Evolutionary conservation across 129 eudicot species (phyloP), one percentile per base, ranked within the genome.

Genomic region (Pulicaria dysenterica): DNA sequence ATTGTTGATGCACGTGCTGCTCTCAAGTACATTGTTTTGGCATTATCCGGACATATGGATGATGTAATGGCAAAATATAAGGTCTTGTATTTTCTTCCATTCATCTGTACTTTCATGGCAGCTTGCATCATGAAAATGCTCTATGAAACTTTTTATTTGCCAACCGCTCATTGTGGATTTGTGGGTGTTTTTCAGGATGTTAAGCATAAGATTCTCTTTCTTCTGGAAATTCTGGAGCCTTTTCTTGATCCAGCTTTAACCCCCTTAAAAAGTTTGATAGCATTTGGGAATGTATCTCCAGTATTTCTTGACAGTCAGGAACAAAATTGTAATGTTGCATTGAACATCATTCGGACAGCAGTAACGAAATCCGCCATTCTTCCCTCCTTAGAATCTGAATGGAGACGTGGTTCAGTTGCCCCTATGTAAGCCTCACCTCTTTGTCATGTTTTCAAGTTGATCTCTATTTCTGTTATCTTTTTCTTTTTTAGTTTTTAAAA

Each of bases 351-450:
- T 74, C 87, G 87, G n/a, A 81, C 85, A 10, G 95, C 96, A 64
- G 86, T 93, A 8, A 89, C 72, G 67, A 93, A 87, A 76, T 80
- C 92, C 50, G 73, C 87, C 61, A 90, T 90, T 82, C 98, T 93
- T 81, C 91, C 95, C 41, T 87, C 92, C 16, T 64, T 93, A 79
- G 98, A 93, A 81, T 82, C 87, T 70, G 91, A 93, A 68, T 93
- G 98, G 98, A 82, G 90, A 59, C 92, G 82, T 53, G 98, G 92
- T 44, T 93, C 96, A 58, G 95, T 93, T 83, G 86, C 95, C 79
- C 98, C 98, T 41, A 89, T 95, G 98, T 93, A 81, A 80, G 79
- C 8, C 36, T 61, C 58, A 45, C 5, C 48, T 58, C 55, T 45
- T 51, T 54, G 37, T 24, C 15, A 40, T 59, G 39, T 40, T 47